Conservation (phyloP, 495 filamentous ascomycete genomes). For the Apiosordaria backusii region DNA sequence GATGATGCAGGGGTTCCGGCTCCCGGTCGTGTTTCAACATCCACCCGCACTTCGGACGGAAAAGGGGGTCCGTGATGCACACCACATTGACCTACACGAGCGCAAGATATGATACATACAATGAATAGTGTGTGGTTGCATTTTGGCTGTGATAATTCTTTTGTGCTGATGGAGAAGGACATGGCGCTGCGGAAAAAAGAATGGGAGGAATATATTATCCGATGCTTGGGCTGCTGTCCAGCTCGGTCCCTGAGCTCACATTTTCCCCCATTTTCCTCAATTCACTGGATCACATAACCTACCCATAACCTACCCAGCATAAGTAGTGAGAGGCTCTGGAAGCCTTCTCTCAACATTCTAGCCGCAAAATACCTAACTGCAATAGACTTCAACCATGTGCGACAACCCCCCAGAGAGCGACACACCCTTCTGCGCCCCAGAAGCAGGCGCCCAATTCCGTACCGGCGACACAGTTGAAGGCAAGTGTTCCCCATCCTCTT, state of each 20-base stretch:
- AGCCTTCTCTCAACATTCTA: neutral
- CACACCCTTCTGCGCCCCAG: conserved; percentile 1
- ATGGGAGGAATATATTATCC: too few relatives aligned
- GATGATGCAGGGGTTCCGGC: neutral
- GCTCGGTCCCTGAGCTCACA: too few relatives aligned
- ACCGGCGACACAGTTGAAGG: neutral
- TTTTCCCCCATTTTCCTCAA: too few relatives aligned
- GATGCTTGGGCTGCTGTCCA: too few relatives aligned
- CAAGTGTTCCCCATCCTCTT: neutral
- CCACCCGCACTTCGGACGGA: neutral
- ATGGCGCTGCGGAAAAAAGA: neutral
- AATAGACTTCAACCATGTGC: conserved; percentile 3
- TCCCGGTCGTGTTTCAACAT: conserved; percentile 4
- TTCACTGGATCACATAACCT: too few relatives aligned
- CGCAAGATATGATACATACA: neutral
- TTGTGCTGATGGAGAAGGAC: neutral
- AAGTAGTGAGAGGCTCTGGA: neutral
- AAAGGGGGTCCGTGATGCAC: conserved; percentile 12
- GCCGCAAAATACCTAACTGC: too few relatives aligned
- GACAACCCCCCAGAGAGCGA: neutral
- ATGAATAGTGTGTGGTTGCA: neutral
- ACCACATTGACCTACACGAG: neutral
- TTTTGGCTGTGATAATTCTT: neutral
- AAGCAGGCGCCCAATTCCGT: neutral
- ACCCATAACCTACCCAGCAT: neutral